A percentile compares a stretch with the other conserved stretches of the same genome.
Evolutionary conservation across 108 stramenopile genomes (phyloP).

Genomic region (Cylindrotheca fusiformis): DNA sequence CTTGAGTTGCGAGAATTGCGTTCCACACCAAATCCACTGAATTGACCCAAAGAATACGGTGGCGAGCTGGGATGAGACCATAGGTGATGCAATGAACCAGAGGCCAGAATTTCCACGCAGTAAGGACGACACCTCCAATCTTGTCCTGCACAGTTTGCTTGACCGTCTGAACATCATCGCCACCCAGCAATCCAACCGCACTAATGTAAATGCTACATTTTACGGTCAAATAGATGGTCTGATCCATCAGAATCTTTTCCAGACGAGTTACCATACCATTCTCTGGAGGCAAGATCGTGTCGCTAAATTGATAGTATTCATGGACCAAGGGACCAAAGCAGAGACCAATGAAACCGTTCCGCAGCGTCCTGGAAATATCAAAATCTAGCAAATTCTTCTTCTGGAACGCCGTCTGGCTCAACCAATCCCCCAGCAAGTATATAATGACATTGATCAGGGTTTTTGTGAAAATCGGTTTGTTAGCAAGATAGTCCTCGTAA

Average conservation of each 20-base stretch:
- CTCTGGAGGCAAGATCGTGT: constrained; percentile 87
- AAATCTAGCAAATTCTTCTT: constrained; percentile 82
- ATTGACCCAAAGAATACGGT: constrained; percentile 95
- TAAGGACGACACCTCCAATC: constrained; percentile 81
- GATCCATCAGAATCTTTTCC: constrained; percentile 94
- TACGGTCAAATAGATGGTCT: constrained; percentile 87
- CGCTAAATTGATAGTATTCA: constrained; percentile 93
- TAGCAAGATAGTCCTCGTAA: constrained; percentile 75
- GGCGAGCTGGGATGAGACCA: constrained; percentile 79
- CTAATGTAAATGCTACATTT: constrained; percentile 90
- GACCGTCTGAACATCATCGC: constrained; percentile 57
- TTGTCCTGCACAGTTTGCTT: constrained; percentile 64
- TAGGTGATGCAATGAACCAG: constrained; percentile 92
- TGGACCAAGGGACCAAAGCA: constrained; percentile 94
- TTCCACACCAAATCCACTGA: constrained; percentile 90
- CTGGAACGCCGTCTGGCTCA: constrained; percentile 84
- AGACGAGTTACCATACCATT: constrained; percentile 77
- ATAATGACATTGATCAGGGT: constrained; percentile 94
- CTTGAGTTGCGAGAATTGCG: constrained; percentile 75
- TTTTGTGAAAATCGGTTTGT: constrained; percentile 89
- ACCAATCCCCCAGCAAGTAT: constrained; percentile 93
- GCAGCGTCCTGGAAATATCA: constrained; percentile 75
- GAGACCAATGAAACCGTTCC: constrained; percentile 91
- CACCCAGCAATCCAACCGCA: constrained; percentile 78
- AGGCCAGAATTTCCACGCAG: constrained; percentile 97